phyloP scores from a whole-genome alignment of 1,284 basidiomycete species.

The Cryptococcus sp. region DNA sequence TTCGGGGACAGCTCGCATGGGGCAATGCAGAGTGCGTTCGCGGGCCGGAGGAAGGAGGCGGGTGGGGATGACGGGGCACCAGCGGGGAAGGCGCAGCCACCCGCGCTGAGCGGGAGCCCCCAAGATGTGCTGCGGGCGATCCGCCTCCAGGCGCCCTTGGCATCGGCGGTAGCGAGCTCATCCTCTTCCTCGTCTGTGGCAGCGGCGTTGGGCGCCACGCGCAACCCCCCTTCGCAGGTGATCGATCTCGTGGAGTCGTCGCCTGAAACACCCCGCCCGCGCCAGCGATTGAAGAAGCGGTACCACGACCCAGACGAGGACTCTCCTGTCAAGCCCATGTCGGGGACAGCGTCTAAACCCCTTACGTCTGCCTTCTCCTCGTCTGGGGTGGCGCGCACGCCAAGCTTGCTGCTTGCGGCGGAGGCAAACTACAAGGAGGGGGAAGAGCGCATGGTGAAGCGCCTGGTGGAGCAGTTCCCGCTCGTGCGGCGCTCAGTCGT shows the following conservation, averaged over 20 bases:
- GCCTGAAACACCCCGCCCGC: conserved; percentile 17
- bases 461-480: conserved; percentile 22
- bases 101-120: conserved; percentile 17
- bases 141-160: conserved; percentile 6
- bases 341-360: neutral
- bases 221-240: neutral
- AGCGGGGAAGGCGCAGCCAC: neutral
- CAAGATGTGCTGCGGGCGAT: conserved; percentile 16
- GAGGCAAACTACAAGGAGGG: conserved; percentile 3
- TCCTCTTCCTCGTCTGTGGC: no score
- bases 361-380: conserved; percentile 5
- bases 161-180: no score
- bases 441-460: conserved; percentile 16
- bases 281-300: conserved; percentile 10
- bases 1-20: conserved; percentile 1
- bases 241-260: conserved; percentile 5
- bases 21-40: conserved; percentile 7
- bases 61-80: neutral
- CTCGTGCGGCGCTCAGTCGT: conserved; percentile 15
- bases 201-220: neutral
- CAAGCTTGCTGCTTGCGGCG: conserved; percentile 18
- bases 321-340: conserved; percentile 7
- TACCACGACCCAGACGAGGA: conserved; percentile 18
- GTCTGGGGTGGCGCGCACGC: conserved; percentile 13
- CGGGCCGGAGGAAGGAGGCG: neutral